Conservation (phyloP, 192 early-diverging fungal genomes). For the Geranomyces variabilis region DNA sequence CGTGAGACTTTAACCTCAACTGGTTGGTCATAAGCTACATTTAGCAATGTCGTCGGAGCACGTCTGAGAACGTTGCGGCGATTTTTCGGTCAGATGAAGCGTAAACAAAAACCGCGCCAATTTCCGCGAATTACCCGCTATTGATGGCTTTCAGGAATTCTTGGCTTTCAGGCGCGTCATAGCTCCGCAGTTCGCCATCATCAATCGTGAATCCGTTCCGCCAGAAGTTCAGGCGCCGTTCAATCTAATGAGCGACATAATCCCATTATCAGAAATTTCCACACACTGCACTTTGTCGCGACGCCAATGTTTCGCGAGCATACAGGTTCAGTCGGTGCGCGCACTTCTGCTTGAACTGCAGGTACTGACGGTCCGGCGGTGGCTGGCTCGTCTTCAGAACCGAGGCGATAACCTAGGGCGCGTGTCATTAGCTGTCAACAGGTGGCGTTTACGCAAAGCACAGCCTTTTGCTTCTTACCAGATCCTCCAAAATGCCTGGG, state of each 20-base stretch:
- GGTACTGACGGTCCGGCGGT: conserved; percentile 21
- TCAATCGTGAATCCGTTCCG: conserved; percentile 94
- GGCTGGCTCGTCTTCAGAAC: conserved; percentile 39
- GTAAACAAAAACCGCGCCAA: background rate
- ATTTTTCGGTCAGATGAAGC: conserved; percentile 1
- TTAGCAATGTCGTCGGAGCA: conserved; percentile 84
- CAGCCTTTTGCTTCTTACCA: background rate
- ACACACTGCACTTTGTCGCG: background rate
- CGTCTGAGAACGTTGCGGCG: conserved; percentile 49
- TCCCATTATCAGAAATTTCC: background rate
- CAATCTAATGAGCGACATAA: conserved; percentile 18
- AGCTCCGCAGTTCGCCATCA: conserved; percentile 84
- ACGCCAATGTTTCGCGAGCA: background rate
- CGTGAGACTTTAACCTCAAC: conserved; percentile 86
- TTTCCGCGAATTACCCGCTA: conserved; percentile 65
- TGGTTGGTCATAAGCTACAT: conserved; percentile 84
- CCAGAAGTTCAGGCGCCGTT: conserved; percentile 92
- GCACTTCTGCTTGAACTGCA: background rate
- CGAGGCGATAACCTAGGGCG: conserved; percentile 39
- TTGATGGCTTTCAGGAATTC: conserved; percentile 86
- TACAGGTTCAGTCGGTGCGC: background rate
- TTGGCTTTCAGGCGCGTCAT: conserved; percentile 86
- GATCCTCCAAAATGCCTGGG: conserved; percentile 1
- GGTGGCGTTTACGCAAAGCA: background rate
- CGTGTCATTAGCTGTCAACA: background rate